Conservation (phyloP, 805 yeast genomes). For the Ascoidea rubescens region DNA sequence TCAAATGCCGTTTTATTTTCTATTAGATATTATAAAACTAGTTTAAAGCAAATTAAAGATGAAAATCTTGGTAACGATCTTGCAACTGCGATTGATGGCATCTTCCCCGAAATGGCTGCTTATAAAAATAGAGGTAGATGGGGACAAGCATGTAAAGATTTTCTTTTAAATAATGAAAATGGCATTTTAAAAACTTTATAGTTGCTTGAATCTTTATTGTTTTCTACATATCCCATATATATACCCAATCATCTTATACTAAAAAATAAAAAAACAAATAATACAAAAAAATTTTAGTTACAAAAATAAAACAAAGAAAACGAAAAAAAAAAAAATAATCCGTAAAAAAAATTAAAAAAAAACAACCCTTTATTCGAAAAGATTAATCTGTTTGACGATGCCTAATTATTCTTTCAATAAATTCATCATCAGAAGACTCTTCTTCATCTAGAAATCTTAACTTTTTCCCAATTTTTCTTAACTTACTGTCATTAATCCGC, state of each 20-base stretch:
- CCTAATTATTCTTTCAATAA: constrained; percentile 42
- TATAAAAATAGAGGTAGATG: not conserved
- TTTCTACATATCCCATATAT: no score
- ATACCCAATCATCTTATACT: no score
- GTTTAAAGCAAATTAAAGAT: constrained; percentile 19
- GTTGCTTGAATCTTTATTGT: no score
- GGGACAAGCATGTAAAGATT: not conserved
- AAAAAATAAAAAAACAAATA: no score
- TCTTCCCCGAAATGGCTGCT: not conserved
- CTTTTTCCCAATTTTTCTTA: constrained; percentile 23
- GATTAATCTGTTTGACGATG: constrained; percentile 22
- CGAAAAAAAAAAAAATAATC: no score
- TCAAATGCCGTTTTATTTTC: constrained; percentile 33
- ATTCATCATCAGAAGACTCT: constrained; percentile 34
- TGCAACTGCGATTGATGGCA: not conserved
- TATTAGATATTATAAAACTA: constrained; percentile 37
- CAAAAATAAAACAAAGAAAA: no score
- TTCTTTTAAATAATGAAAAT: no score
- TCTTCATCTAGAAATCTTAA: constrained; percentile 20
- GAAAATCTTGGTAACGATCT: constrained; percentile 14
- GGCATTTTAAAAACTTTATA: no score
- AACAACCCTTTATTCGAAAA: no score
- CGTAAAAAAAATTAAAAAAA: no score
- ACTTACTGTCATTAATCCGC: constrained; percentile 16
- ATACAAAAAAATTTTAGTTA: no score